phyloP scores from a whole-genome alignment of 352 stramenopile genomes.

The Globisporangium perplexum region DNA sequence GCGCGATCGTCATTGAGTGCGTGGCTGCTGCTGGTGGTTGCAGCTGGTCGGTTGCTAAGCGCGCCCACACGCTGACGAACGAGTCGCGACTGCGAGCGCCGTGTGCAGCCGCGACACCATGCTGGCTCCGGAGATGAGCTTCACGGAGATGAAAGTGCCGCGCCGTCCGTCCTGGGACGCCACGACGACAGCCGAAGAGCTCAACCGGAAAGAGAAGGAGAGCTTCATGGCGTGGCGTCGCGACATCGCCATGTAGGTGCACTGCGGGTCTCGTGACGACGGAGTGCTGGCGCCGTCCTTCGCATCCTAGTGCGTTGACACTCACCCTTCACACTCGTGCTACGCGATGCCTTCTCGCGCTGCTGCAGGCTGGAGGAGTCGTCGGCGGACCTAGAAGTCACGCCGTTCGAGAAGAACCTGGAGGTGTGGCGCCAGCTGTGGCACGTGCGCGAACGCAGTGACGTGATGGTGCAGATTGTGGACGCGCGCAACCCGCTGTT shows the following conservation, averaged over 20 bases:
- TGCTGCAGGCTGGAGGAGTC: constrained; percentile 59
- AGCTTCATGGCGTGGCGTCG: constrained; percentile 98
- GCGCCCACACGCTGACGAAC: not conserved
- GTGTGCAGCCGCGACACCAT: constrained; percentile 39
- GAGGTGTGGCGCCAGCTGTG: constrained; percentile 99
- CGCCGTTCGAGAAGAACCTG: constrained; percentile 99
- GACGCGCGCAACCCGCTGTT: constrained; percentile 98
- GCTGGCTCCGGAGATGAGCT: constrained; percentile 81
- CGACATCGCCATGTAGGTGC: constrained; percentile 87
- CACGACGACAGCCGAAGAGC: constrained; percentile 93
- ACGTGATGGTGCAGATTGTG: constrained; percentile 98
- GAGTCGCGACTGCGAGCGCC: not conserved
- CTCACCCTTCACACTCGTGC: no score
- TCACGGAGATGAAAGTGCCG: constrained; percentile 95
- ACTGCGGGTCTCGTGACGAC: not conserved
- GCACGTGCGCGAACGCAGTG: constrained; percentile 97
- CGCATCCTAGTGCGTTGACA: no score
- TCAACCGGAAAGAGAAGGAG: constrained; percentile 95
- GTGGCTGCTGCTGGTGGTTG: constrained; percentile 5
- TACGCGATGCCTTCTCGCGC: no score
- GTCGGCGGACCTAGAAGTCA: constrained; percentile 87
- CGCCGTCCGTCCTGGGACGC: constrained; percentile 93
- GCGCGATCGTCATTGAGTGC: constrained; percentile 62
- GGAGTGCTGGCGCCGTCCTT: not conserved
- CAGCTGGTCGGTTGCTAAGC: not conserved